Evolutionary conservation across 208 protist species (phyloP), one percentile per base, ranked within the genome.

Genomic region (Trypanosomatidae sp.): DNA sequence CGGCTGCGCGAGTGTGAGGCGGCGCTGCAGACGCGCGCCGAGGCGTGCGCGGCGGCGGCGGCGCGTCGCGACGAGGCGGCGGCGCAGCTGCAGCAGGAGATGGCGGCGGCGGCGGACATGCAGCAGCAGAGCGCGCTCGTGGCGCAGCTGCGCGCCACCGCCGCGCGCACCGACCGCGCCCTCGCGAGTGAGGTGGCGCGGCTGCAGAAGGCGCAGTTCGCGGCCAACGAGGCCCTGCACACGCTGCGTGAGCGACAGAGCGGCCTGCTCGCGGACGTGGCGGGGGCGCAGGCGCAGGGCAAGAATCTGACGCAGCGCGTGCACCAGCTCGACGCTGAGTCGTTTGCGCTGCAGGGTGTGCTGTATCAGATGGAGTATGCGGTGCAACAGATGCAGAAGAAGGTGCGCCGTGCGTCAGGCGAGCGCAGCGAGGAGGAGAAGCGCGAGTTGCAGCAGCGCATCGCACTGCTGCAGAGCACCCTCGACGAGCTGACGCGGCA

Each of bases 351-450:
- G 63, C 89, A 96, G 61, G 84, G 94, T 33, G 50, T 96, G 5
- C 69, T 97, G 28, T 97, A 97, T 75, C 88, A 79, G 57, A 81
- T 94, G 20, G 90, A 97, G 69, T 97, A 95, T 51, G 86, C 72
- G 40, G 71, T 96, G 22, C 92, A 97, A 79, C 88, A 96, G 69
- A 92, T 97, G 78, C 84, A 96, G 61, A 82, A 91, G 49, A 96
- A 94, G 58, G 88, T 96, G 13, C 77, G 71, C 38, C 71, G 84
- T 16, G 82, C 81, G 35, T 76, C 82, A 33, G 87, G 91, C 11
- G 82, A 95, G 70, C 73, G 87, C 26, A 91, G 80, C 2, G 87
- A 94, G 49, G 88, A 96, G 23, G 92, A 97, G 66, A 81, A 84
- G 30, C 48, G 63, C 15, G 72, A 72, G 42, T 58, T 97, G 40